Evolutionary conservation across 2,329 filamentous ascomycete species (phyloP).

Genomic region (Aschersonia sp.): DNA sequence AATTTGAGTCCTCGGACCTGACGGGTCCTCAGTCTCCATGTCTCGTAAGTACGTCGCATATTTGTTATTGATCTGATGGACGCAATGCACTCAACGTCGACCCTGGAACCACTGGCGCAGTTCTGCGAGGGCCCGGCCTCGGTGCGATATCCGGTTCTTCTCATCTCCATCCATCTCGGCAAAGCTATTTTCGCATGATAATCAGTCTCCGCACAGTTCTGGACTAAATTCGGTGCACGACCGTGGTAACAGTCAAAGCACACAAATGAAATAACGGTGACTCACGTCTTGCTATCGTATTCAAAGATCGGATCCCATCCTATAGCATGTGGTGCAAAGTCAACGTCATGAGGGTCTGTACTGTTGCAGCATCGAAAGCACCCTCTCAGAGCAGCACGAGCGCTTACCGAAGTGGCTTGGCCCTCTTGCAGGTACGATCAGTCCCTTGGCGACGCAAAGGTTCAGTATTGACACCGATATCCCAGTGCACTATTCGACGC

Average conservation of each 20-base stretch:
- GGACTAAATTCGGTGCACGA: too few relatives aligned
- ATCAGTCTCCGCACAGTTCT: neutral
- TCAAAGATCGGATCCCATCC: slow-evolving; percentile 97
- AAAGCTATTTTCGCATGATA: slow-evolving; percentile 29
- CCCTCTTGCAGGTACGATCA: slow-evolving; percentile 74
- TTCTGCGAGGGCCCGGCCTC: slow-evolving; percentile 74
- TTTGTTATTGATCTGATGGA: neutral
- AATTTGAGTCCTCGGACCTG: too few relatives aligned
- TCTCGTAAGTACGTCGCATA: neutral
- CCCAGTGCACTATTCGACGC: neutral
- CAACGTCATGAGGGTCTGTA: neutral
- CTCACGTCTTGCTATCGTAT: slow-evolving; percentile 70
- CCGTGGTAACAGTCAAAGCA: neutral
- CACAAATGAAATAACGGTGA: neutral
- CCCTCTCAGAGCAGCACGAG: neutral
- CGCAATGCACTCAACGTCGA: neutral
- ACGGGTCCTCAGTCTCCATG: too few relatives aligned
- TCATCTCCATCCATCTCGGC: slow-evolving; percentile 84
- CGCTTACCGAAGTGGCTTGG: slow-evolving; percentile 65
- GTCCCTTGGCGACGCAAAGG: slow-evolving; percentile 30
- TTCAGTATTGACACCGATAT: neutral
- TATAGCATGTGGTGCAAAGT: slow-evolving; percentile 17
- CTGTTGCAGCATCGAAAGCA: too few relatives aligned
- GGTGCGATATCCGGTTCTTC: slow-evolving; percentile 91
- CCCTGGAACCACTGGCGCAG: slow-evolving; percentile 60